These are phyloP conservation scores for Microbotryum violaceum DNA, from an alignment of 1,284 basidiomycete genomes.

Conservation along the genomic window DNA sequence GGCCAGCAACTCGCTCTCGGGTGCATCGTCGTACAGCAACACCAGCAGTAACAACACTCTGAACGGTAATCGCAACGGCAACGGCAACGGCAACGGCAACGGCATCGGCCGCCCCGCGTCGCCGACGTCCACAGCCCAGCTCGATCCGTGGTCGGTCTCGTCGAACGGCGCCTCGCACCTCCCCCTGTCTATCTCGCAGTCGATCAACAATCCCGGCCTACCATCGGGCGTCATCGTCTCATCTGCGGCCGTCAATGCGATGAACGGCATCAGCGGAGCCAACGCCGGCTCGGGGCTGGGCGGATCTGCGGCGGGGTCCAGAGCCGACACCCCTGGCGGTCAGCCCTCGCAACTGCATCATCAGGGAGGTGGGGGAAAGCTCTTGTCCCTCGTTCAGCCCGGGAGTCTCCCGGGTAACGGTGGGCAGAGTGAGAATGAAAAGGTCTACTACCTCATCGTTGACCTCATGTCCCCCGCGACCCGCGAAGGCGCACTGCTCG, in stretches of 20 bases:
- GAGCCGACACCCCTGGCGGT: conserved; percentile 5
- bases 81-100: conserved; percentile 6
- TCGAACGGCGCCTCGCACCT: conserved; percentile 25
- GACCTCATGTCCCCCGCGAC: conserved; percentile 69
- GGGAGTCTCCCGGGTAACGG: conserved; percentile 25
- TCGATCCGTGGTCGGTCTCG: background rate
- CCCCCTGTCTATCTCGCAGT: conserved; percentile 40
- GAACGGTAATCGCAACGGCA: conserved; percentile 7
- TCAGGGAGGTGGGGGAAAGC: conserved; percentile 22
- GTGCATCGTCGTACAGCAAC: conserved; percentile 13
- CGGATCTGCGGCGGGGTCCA: background rate
- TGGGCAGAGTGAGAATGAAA: conserved; percentile 56
- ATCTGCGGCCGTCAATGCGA: conserved; percentile 27
- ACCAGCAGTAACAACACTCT: conserved; percentile 19
- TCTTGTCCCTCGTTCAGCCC: conserved; percentile 29
- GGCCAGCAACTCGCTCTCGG: background rate
- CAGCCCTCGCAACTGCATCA: conserved; percentile 10
- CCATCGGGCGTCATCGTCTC: conserved; percentile 34
- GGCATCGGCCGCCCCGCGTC: background rate
- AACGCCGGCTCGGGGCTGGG: background rate
- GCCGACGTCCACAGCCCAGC: background rate
- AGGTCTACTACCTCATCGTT: conserved; percentile 73
- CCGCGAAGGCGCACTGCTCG: conserved; percentile 80
- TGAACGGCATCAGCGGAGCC: conserved; percentile 15
- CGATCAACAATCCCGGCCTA: conserved; percentile 43